phyloP scores from a whole-genome alignment of 2,329 filamentous ascomycete genomes.

The Paecilomyces fulvus region DNA sequence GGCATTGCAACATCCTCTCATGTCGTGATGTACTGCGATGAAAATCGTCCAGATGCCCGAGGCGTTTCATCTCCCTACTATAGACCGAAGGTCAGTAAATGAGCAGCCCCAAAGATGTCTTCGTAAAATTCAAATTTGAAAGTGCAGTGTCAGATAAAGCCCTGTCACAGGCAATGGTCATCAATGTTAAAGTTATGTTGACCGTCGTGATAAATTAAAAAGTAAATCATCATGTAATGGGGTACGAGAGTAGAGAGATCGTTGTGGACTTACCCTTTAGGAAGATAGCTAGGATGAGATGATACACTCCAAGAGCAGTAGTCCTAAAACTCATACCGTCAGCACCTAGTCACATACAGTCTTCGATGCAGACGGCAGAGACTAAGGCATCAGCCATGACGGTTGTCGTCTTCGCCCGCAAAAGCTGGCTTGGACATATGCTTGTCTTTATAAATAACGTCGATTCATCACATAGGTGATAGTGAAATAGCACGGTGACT shows the following conservation, averaged over 20 bases:
- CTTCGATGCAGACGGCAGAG: conserved; percentile 6
- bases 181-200: conserved; percentile 72
- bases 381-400: conserved; percentile 40
- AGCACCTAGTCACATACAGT: conserved; percentile 3
- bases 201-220: conserved; percentile 70
- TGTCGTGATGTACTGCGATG: neutral
- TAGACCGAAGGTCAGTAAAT: neutral
- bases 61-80: neutral
- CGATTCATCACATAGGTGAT: conserved; percentile 62
- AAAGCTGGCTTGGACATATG: conserved; percentile 79
- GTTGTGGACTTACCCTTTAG: conserved; percentile 8
- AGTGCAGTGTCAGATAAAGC: conserved; percentile 36
- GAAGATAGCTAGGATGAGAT: neutral
- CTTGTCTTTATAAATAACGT: conserved; percentile 78
- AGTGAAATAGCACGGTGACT: conserved; percentile 9
- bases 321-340: conserved; percentile 1
- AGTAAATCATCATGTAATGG: conserved; percentile 58
- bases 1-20: too few species aligned
- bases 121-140: conserved; percentile 2
- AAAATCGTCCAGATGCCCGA: neutral
- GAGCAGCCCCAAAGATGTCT: neutral
- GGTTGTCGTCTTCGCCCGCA: conserved; percentile 43
- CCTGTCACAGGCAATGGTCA: conserved; percentile 72
- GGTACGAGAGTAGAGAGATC: conserved; percentile 3
- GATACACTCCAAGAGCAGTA: neutral